These are phyloP conservation scores for Cladobotryum mycophilum DNA, from an alignment of 2,329 filamentous ascomycete species.

Conservation along the genomic window DNA sequence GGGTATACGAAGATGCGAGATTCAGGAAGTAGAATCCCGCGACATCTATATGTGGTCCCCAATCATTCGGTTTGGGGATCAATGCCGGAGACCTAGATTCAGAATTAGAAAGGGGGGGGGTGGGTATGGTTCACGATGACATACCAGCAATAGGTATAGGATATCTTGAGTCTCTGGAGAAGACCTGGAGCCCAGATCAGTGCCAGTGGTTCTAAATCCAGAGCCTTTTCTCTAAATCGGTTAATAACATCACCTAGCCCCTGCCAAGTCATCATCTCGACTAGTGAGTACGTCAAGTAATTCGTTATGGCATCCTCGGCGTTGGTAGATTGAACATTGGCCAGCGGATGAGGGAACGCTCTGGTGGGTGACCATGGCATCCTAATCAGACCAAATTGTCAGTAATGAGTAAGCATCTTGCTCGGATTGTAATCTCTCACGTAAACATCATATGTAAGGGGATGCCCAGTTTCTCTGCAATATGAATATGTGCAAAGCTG, in stretches of 20 bases:
- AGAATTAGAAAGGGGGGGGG: conserved; percentile 2
- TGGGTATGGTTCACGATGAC: conserved; percentile 4
- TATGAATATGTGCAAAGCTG: conserved; percentile 69
- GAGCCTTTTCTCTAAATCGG: conserved; percentile 66
- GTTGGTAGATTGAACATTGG: conserved; percentile 71
- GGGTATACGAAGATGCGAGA: conserved; percentile 58
- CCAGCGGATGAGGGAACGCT: conserved; percentile 78
- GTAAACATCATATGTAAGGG: conserved; percentile 87
- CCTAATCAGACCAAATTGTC: conserved; percentile 52
- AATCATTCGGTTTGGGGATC: conserved; percentile 73
- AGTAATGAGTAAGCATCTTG: neutral
- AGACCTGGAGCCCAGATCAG: conserved; percentile 78
- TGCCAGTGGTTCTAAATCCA: conserved; percentile 72
- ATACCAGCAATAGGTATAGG: conserved; percentile 85
- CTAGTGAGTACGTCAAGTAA: conserved; percentile 74
- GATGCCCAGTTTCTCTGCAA: conserved; percentile 68
- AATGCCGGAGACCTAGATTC: conserved; percentile 57
- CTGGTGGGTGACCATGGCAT: conserved; percentile 90
- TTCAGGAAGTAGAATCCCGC: conserved; percentile 74
- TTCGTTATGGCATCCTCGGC: conserved; percentile 73
- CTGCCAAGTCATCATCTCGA: conserved; percentile 92
- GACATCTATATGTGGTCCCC: conserved; percentile 64
- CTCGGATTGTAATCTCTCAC: conserved; percentile 37
- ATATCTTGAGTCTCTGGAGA: conserved; percentile 66
- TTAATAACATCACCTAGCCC: conserved; percentile 89